Evolutionary conservation across 495 filamentous ascomycete species (phyloP).

Genomic region (Chaetomium cochliodes): DNA sequence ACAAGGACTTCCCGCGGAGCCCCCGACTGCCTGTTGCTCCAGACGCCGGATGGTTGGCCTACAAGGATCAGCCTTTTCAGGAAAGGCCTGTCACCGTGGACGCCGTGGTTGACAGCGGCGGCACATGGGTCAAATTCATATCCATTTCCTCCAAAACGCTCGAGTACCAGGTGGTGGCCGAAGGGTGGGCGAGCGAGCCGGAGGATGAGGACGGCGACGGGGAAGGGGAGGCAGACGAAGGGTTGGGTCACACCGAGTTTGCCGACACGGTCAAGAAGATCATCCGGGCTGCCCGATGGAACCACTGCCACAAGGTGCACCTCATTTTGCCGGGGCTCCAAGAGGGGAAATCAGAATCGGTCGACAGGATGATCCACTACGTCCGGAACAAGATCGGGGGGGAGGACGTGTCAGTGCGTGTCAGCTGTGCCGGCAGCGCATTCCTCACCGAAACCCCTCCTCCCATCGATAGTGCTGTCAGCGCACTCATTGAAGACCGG

Average conservation of each 20-base stretch:
- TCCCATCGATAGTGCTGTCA: constrained; percentile 24
- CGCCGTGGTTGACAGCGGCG: constrained; percentile 36
- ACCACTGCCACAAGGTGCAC: constrained; percentile 35
- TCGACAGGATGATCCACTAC: constrained; percentile 32
- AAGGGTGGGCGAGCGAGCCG: constrained; percentile 34
- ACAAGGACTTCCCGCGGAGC: constrained; percentile 36
- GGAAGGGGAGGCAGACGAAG: constrained; percentile 16
- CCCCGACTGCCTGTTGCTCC: constrained; percentile 26
- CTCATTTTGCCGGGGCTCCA: constrained; percentile 29
- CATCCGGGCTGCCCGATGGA: constrained; percentile 36
- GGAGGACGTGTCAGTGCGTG: constrained; percentile 25
- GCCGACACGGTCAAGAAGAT: constrained; percentile 31
- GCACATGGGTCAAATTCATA: constrained; percentile 38
- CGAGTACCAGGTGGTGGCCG: constrained; percentile 34
- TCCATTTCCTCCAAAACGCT: constrained; percentile 31
- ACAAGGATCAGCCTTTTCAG: constrained; percentile 32
- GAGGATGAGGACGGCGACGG: constrained; percentile 21
- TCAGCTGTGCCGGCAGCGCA: constrained; percentile 32
- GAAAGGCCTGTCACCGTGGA: constrained; percentile 32
- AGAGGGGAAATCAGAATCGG: constrained; percentile 30
- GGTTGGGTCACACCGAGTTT: constrained; percentile 33
- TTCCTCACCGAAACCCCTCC: constrained; percentile 27
- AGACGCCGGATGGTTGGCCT: constrained; percentile 29
- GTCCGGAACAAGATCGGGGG: constrained; percentile 27
- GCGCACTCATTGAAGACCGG: constrained; percentile 27